Conservation (phyloP, 805 yeast genomes). For the Kodamaea fukazawae region DNA sequence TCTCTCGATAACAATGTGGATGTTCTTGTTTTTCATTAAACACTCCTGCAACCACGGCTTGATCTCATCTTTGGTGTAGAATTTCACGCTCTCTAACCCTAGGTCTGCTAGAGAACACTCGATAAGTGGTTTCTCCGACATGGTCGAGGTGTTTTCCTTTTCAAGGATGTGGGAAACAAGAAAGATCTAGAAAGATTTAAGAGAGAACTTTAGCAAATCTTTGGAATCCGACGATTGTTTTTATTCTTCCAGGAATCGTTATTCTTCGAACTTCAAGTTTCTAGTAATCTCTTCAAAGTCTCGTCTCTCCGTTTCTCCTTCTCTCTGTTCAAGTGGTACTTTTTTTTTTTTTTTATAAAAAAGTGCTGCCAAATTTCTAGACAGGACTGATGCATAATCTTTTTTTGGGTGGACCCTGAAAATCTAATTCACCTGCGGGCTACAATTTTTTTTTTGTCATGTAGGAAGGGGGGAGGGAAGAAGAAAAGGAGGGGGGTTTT, state of each 20-base stretch:
- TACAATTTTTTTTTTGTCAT: too few species aligned
- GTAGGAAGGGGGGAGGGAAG: too few species aligned
- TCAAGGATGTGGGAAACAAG: too few species aligned
- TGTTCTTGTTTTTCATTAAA: constrained; percentile 47
- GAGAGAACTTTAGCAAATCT: too few species aligned
- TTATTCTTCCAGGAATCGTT: too few species aligned
- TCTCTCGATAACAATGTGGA: constrained; percentile 58
- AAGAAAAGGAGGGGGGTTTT: too few species aligned
- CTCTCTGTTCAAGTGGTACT: constrained; percentile 1
- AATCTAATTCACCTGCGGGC: constrained; percentile 1
- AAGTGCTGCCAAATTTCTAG: neutral
- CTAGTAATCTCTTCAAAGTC: too few species aligned
- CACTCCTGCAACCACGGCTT: constrained; percentile 59
- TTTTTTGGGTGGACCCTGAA: constrained; percentile 7
- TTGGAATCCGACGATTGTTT: too few species aligned
- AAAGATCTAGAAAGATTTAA: too few species aligned
- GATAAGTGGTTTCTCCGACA: constrained; percentile 7
- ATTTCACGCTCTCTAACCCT: constrained; percentile 20
- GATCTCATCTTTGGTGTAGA: constrained; percentile 44
- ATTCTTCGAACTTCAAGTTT: too few species aligned
- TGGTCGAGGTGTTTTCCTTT: neutral
- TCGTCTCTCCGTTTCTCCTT: neutral
- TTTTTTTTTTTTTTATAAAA: constrained; percentile 1
- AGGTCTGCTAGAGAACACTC: constrained; percentile 16
- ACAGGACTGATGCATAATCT: neutral